Evolutionary conservation across 2,329 filamentous ascomycete species (phyloP), one percentile per base, ranked within the genome.

Genomic region (Colletotrichum tropicale): DNA sequence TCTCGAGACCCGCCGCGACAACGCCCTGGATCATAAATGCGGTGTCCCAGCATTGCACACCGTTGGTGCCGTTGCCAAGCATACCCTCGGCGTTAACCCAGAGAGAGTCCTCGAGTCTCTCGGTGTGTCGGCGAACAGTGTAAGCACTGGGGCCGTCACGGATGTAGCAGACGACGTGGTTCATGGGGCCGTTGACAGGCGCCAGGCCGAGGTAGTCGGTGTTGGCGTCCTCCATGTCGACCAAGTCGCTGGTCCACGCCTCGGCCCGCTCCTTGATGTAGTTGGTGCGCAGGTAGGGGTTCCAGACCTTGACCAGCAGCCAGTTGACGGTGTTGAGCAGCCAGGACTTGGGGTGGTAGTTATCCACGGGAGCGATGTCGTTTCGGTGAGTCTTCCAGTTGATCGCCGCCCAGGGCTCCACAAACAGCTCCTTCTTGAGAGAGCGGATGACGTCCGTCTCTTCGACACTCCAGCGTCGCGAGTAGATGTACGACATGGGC

Each of bases 21-120:
- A 95, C 91, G 1, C 95, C 93, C 83, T 98, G 96, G 38, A 98
- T 95, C 21, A 94, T 87, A 82, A 98, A 98, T 1, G 96, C 91
- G 0, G 97, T 99, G 82, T 99, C 97, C 97, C 97, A 99, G 78
- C 93, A 94, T 84, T 99, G 97, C 2, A 98, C 96, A n/a, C 97
- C 97, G 79, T 99, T 98, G 10, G 97, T 99, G 48, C 97, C 97
- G 80, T 98, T 98, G 85, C 94, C 94, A 64, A 98, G 89, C 95
- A 99, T 95, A 8, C 97, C 97, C 82, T 98, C 96, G 38, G 93
- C 84, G 78, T 98, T 98, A 66, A 99, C 89, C 96, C 97, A 99
- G 34, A 99, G 85, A 77, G 93, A 98, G 80, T 99, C 97, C 58
- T 95, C 90, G 15, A 98, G 85, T 5, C 95, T 92, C 80, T 98